Evolutionary conservation across 208 protist species (phyloP).

Genomic region (Crithidia expoeki): DNA sequence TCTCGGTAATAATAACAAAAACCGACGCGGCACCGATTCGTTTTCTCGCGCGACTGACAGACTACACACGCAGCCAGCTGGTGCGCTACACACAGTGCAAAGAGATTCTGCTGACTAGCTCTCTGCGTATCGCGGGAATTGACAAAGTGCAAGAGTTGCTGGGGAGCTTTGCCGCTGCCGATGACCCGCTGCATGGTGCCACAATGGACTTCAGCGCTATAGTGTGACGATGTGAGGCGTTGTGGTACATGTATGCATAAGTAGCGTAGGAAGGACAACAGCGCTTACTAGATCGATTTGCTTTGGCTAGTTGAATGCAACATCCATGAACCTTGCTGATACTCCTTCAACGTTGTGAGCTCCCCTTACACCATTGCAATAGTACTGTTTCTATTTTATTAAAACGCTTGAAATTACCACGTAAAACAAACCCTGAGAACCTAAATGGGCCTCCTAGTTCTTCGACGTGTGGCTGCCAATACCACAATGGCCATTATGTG

Average conservation of each 20-base stretch:
- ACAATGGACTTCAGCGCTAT: slow-evolving; percentile 78
- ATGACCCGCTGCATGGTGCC: slow-evolving; percentile 55
- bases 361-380: no score
- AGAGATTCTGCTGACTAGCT: slow-evolving; percentile 83
- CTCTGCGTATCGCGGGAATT: slow-evolving; percentile 83
- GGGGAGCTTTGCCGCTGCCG: slow-evolving; percentile 49
- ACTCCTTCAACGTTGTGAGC: no score
- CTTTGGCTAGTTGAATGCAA: no score
- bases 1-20: slow-evolving; percentile 88
- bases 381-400: no score
- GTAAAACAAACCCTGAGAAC: no score
- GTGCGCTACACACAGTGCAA: slow-evolving; percentile 86
- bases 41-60: slow-evolving; percentile 79
- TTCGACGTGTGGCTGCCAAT: no score
- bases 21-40: slow-evolving; percentile 85
- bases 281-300: no score
- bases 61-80: slow-evolving; percentile 83
- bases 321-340: no score
- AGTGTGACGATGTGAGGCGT: slow-evolving; percentile 38
- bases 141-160: slow-evolving; percentile 87
- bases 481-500: no score
- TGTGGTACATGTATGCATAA: not conserved
- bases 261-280: no score
- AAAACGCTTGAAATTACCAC: no score
- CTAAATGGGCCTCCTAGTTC: no score